phyloP scores from a whole-genome alignment of 2,329 filamentous ascomycete genomes.

The Allantophomopsis lycopodina region DNA sequence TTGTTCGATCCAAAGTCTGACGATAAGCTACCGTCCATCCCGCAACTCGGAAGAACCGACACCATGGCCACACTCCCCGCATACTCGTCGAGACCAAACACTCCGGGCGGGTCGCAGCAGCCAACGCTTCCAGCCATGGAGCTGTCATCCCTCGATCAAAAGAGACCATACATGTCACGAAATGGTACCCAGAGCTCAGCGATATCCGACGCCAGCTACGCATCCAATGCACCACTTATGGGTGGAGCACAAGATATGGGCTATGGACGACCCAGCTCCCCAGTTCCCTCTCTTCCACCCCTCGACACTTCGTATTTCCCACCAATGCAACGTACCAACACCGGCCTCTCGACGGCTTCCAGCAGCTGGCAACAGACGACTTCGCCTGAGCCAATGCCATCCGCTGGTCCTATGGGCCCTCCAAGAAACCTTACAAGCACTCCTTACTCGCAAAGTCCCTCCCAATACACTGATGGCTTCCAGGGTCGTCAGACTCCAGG shows the following conservation, averaged over 20 bases:
- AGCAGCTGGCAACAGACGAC: conserved; percentile 12
- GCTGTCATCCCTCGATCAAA: conserved; percentile 36
- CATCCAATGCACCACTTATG: conserved; percentile 49
- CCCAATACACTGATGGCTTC: neutral
- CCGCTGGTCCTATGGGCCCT: neutral
- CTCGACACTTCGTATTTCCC: conserved; percentile 10
- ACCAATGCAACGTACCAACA: conserved; percentile 14
- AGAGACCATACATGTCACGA: conserved; percentile 31
- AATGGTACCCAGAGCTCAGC: conserved; percentile 40
- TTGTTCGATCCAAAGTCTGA: conserved; percentile 36
- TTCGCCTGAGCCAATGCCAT: conserved; percentile 13
- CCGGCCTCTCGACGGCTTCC: conserved; percentile 8
- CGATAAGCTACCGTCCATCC: conserved; percentile 42
- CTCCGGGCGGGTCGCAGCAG: conserved; percentile 25
- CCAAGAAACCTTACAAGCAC: neutral
- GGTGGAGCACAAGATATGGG: conserved; percentile 47
- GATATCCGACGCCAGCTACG: conserved; percentile 39
- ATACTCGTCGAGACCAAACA: conserved; percentile 46
- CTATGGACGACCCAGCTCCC: conserved; percentile 18
- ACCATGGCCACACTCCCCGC: conserved; percentile 47
- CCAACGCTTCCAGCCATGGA: conserved; percentile 29
- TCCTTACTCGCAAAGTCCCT: neutral
- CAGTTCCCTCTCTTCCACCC: conserved; percentile 12
- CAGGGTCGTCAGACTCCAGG: neutral
- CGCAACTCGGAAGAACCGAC: conserved; percentile 42